Percentiles rank a stretch among this genome's conserved stretches.
These are phyloP conservation scores for Mycena leptocephala DNA, from an alignment of 768 basidiomycete species.

Conservation along the genomic window DNA sequence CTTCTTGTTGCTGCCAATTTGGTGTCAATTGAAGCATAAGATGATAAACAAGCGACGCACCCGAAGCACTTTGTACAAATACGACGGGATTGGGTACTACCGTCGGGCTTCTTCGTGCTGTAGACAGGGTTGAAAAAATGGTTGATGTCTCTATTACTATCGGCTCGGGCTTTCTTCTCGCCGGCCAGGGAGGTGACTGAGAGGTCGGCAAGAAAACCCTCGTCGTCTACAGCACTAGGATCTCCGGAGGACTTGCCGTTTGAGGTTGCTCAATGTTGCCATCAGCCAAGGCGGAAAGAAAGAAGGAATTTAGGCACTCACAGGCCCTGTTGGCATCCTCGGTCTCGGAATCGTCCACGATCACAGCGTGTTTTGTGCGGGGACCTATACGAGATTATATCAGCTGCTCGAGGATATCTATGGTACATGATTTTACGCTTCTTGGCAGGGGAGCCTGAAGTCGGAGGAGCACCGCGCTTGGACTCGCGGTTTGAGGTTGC, in stretches of 20 bases:
- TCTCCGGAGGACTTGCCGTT: not conserved
- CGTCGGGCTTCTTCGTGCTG: not conserved
- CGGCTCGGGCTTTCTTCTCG: not conserved
- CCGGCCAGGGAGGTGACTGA: constrained; percentile 11
- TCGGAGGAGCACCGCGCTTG: not conserved
- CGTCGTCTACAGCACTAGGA: constrained; percentile 12
- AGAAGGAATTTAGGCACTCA: not conserved
- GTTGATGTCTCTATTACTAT: not conserved
- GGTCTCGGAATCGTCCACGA: not conserved
- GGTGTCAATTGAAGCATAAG: not conserved
- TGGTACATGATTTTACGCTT: not conserved
- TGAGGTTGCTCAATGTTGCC: not conserved
- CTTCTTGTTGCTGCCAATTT: not conserved
- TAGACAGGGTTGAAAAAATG: not conserved
- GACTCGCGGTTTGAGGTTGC: too few species aligned
- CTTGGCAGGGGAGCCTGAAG: not conserved
- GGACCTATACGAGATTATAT: not conserved
- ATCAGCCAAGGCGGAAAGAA: not conserved
- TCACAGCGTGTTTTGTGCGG: not conserved
- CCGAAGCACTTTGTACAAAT: not conserved
- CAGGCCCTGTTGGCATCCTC: not conserved
- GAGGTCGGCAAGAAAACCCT: constrained; percentile 35
- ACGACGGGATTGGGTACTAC: not conserved
- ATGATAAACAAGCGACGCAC: not conserved
- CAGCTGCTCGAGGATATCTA: not conserved